These are phyloP conservation scores for Pichia paraexigua DNA, from an alignment of 805 yeast species.

Conservation along the genomic window DNA sequence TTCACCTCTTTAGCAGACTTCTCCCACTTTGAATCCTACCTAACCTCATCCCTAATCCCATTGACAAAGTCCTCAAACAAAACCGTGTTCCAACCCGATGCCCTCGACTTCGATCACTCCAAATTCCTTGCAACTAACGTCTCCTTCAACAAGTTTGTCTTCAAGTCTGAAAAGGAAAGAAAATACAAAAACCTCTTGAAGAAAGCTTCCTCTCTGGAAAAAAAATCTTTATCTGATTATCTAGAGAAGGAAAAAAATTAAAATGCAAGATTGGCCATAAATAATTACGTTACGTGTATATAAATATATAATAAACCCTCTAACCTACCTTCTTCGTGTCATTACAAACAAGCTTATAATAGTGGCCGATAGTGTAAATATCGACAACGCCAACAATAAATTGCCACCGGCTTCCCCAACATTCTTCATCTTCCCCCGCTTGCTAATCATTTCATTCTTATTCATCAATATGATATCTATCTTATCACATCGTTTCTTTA, in stretches of 20 bases:
- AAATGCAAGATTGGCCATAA: too few relatives aligned
- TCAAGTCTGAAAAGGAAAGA: slow-evolving; percentile 37
- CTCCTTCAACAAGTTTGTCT: slow-evolving; percentile 43
- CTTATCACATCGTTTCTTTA: slow-evolving; percentile 47
- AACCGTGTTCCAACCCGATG: slow-evolving; percentile 64
- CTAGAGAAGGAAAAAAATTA: slow-evolving; percentile 7
- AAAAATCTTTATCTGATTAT: slow-evolving; percentile 13
- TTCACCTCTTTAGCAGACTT: slow-evolving; percentile 36
- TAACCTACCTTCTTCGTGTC: background rate
- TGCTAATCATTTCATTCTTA: slow-evolving; percentile 37
- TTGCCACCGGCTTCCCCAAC: background rate
- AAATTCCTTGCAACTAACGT: slow-evolving; percentile 55
- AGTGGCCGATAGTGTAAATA: slow-evolving; percentile 53
- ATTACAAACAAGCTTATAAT: slow-evolving; percentile 44
- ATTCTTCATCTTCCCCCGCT: slow-evolving; percentile 5
- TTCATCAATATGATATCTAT: slow-evolving; percentile 70
- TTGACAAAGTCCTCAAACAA: slow-evolving; percentile 32
- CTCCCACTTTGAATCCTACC: slow-evolving; percentile 30
- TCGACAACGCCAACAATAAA: slow-evolving; percentile 51
- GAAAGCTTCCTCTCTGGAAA: slow-evolving; percentile 25
- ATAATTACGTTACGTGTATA: too few relatives aligned
- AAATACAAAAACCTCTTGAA: slow-evolving; percentile 39
- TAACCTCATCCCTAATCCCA: slow-evolving; percentile 29
- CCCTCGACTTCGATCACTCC: slow-evolving; percentile 49
- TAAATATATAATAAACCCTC: too few relatives aligned